Conservation (phyloP, 1,139 yeast genomes). For the Geotrichum restrictum region DNA sequence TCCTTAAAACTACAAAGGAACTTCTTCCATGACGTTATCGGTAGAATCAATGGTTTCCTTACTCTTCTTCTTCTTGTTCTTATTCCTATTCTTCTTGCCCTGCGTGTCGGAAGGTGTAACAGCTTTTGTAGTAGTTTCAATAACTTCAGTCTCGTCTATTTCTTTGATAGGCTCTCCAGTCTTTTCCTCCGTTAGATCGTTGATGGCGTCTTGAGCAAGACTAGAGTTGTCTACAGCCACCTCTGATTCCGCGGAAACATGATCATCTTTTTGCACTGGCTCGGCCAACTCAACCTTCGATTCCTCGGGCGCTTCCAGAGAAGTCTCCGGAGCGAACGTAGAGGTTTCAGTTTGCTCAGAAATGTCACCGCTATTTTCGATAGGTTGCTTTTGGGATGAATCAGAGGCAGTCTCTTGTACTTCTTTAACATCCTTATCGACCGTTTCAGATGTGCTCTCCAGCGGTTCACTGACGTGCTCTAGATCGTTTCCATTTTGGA, state of each 20-base stretch:
- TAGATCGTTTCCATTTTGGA: slow-evolving; percentile 17
- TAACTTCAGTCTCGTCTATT: slow-evolving; percentile 1
- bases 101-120: background rate
- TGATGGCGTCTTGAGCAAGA: background rate
- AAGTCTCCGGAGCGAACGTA: background rate
- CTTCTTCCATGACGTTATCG: slow-evolving; percentile 5
- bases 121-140: no score
- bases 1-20: background rate
- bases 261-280: background rate
- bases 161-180: background rate
- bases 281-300: no score
- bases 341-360: background rate
- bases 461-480: slow-evolving; percentile 22
- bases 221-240: background rate
- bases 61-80: background rate
- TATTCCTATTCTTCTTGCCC: background rate
- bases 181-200: background rate
- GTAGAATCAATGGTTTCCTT: background rate
- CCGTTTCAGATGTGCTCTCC: slow-evolving; percentile 24
- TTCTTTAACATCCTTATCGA: slow-evolving; percentile 22
- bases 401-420: slow-evolving; percentile 26
- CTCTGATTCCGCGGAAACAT: background rate
- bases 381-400: slow-evolving; percentile 1
- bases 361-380: slow-evolving; percentile 15
- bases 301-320: background rate